Conservation (phyloP, 345 rosid genomes). For the Hypericum androsaemum region DNA sequence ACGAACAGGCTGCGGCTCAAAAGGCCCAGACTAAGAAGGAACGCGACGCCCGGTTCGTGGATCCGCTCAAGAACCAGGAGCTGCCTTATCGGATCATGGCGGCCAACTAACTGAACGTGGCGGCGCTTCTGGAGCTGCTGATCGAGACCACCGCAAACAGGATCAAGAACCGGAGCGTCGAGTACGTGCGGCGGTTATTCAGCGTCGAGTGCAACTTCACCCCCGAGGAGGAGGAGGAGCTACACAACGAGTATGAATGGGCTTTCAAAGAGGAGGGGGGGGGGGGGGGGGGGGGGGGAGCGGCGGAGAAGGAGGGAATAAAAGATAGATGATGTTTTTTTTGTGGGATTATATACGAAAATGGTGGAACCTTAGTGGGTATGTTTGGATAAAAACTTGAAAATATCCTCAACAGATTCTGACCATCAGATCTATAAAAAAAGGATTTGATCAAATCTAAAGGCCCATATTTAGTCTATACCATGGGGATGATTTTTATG, state of each 20-base stretch:
- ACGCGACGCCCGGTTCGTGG: slow-evolving; percentile 10
- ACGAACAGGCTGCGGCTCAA: neutral
- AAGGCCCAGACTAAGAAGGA: slow-evolving; percentile 4
- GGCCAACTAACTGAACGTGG: slow-evolving; percentile 28
- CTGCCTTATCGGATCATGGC: slow-evolving; percentile 25
- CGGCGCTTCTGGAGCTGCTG: slow-evolving; percentile 21
- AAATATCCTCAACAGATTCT: too few relatives aligned
- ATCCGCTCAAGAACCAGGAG: slow-evolving; percentile 8
- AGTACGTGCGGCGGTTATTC: slow-evolving; percentile 26
- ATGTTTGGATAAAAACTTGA: too few relatives aligned
- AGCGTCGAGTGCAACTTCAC: slow-evolving; percentile 31
- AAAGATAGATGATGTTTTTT: too few relatives aligned
- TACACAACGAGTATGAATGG: slow-evolving; percentile 20
- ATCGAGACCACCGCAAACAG: slow-evolving; percentile 18
- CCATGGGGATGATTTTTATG: too few relatives aligned
- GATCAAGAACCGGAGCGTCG: slow-evolving; percentile 36
- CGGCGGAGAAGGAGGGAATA: too few relatives aligned
- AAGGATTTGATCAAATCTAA: too few relatives aligned
- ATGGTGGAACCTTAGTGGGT: too few relatives aligned
- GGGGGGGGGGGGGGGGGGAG: too few relatives aligned
- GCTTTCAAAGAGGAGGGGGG: slow-evolving; percentile 28
- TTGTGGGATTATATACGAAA: too few relatives aligned
- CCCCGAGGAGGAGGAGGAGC: slow-evolving; percentile 25
- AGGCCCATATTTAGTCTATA: too few relatives aligned
- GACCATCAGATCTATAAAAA: too few relatives aligned